Percentiles rank a stretch among this genome's conserved stretches.
These are phyloP conservation scores for Miscanthus lutarioriparius DNA, from an alignment of 176 grass and related monocot genomes.

Conservation along the genomic window DNA sequence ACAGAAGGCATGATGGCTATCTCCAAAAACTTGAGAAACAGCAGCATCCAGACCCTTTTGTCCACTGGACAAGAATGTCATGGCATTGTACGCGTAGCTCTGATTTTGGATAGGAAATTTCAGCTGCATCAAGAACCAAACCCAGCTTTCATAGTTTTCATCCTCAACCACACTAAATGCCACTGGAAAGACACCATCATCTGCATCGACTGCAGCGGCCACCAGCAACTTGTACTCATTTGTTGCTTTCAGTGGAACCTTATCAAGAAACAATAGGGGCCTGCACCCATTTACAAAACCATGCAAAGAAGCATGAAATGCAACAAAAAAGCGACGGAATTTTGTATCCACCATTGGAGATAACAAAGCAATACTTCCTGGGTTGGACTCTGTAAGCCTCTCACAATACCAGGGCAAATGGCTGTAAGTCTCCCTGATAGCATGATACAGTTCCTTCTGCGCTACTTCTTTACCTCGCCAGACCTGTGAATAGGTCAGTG, in stretches of 20 bases:
- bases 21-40: too few relatives aligned
- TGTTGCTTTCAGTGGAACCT: constrained; percentile 81
- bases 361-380: not conserved
- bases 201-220: constrained; percentile 82
- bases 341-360: constrained; percentile 75
- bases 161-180: constrained; percentile 92
- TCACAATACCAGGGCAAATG: too few relatives aligned
- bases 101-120: constrained; percentile 60
- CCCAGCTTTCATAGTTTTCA: constrained; percentile 88
- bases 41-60: too few relatives aligned
- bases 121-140: constrained; percentile 92
- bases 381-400: too few relatives aligned
- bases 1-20: too few relatives aligned
- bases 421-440: too few relatives aligned
- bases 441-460: too few relatives aligned
- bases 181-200: constrained; percentile 85
- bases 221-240: constrained; percentile 86
- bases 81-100: too few relatives aligned
- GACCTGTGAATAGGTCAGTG: too few relatives aligned
- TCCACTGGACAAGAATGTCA: too few relatives aligned
- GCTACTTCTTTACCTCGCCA: too few relatives aligned
- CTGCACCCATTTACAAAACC: constrained; percentile 84
- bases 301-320: constrained; percentile 92
- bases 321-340: constrained; percentile 89
- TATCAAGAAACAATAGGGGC: constrained; percentile 92